phyloP scores from a whole-genome alignment of 805 yeast genomes.

The Pichia nakasei region DNA sequence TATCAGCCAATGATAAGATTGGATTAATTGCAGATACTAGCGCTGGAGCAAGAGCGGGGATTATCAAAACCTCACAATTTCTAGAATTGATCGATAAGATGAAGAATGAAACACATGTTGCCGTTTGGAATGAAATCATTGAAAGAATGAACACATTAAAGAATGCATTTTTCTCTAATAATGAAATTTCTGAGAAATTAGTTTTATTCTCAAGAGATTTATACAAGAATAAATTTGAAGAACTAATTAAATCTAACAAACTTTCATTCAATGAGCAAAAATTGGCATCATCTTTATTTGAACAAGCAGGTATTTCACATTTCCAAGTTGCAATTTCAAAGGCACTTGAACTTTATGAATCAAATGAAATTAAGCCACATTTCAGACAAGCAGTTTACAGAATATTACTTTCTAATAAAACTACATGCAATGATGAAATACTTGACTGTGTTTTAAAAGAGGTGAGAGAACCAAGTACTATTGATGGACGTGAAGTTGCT shows the following conservation, averaged over 20 bases:
- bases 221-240: constrained; percentile 26
- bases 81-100: constrained; percentile 33
- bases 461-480: constrained; percentile 39
- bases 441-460: constrained; percentile 38
- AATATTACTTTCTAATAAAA: constrained; percentile 33
- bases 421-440: constrained; percentile 26
- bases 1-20: constrained; percentile 41
- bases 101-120: constrained; percentile 30
- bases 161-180: constrained; percentile 30
- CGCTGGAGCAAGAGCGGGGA: constrained; percentile 41
- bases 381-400: constrained; percentile 35
- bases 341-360: constrained; percentile 9
- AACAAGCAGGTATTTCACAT: constrained; percentile 31
- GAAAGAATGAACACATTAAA: constrained; percentile 31
- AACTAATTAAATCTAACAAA: constrained; percentile 9
- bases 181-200: constrained; percentile 22
- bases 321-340: constrained; percentile 29
- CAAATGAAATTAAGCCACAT: constrained; percentile 27
- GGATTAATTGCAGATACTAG: constrained; percentile 47
- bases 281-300: constrained; percentile 32
- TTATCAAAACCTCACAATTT: constrained; percentile 33
- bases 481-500: constrained; percentile 53
- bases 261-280: constrained; percentile 20
- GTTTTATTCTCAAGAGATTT: constrained; percentile 26
- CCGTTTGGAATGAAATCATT: constrained; percentile 49